Evolutionary conservation across 2,329 filamentous ascomycete species (phyloP), one percentile per base, ranked within the genome.

Genomic region (Ceratocystiopsis sp.): DNA sequence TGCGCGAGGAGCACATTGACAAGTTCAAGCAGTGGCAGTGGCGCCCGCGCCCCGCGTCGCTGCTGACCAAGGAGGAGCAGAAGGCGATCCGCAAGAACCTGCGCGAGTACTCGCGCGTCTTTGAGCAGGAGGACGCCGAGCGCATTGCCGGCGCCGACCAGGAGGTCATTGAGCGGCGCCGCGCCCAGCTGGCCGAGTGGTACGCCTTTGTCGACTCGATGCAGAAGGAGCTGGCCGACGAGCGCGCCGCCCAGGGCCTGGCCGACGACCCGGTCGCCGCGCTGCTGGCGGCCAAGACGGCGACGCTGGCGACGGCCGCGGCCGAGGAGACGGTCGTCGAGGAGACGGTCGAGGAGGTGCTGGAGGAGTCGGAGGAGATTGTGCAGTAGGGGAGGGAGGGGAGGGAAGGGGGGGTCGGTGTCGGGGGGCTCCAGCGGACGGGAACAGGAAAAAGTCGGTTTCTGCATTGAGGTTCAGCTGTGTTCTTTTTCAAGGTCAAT

Each of bases 11-110:
- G 62, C 80, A 78, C 42, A 73, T 93, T 46, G 91, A 98, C 52
- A 93, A 93, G 64, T 96, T 98, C 75, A 95, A 95, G 75, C 91
- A 98, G 63, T 84, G 87, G 65, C 64, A 84, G 49, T 98, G 91
- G 91, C 82, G 91, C 38, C 91, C 91, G 17, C 82, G 91, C 37
- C 91, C 91, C 17, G 61, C 84, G 9, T 91, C 84, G n/a, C 76
- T 98, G 49, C 80, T 98, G 45, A 79, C 75, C 61, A 94, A 94
- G 67, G 89, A 96, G 50, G 89, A 98, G 69, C 91, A 96, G 69
- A 93, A 95, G 72, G 75, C 82, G 56, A 84, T 96, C 56, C 89
- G 93, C 68, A 95, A 94, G 76, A 98, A 95, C 65, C 78, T 98
- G 44, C 84, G 89, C 53, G 91, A 96, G 64, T 98, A 95, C 75